These are phyloP conservation scores for Aspergillus sp. DNA, from an alignment of 2,329 filamentous ascomycete genomes.

Conservation along the genomic window DNA sequence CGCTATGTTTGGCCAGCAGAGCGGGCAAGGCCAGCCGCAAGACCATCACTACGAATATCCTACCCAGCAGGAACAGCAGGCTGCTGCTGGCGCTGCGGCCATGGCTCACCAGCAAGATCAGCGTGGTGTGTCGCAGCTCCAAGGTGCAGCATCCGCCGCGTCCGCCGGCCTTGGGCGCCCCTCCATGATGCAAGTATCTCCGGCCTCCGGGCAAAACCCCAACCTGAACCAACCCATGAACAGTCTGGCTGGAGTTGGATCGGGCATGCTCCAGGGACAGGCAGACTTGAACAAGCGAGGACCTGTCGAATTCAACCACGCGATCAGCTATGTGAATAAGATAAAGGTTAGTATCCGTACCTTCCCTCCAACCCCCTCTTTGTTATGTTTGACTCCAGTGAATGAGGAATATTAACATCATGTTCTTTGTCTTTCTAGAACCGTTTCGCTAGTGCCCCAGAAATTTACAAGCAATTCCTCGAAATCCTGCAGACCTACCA, in stretches of 20 bases:
- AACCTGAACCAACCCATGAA: conserved; percentile 50
- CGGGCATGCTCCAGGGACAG: conserved; percentile 53
- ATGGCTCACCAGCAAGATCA: conserved; percentile 60
- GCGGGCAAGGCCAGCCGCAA: conserved; percentile 33
- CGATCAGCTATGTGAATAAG: conserved; percentile 99
- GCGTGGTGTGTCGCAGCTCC: conserved; percentile 60
- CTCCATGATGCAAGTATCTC: conserved; percentile 43
- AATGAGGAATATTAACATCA: background rate
- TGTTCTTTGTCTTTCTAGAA: conserved; percentile 55
- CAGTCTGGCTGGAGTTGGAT: conserved; percentile 57
- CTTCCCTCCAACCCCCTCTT: background rate
- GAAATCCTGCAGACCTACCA: conserved; percentile 98
- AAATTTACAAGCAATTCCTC: conserved; percentile 98
- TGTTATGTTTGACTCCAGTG: background rate
- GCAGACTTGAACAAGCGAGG: conserved; percentile 73
- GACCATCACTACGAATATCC: conserved; percentile 41
- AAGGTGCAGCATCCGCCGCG: conserved; percentile 60
- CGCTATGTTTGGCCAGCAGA: conserved; percentile 30
- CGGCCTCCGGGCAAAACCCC: conserved; percentile 36
- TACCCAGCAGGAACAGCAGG: conserved; percentile 41
- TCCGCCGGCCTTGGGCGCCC: conserved; percentile 45
- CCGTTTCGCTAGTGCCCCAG: conserved; percentile 90
- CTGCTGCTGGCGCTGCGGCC: conserved; percentile 39
- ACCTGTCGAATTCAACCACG: conserved; percentile 97
- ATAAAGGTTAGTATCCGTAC: conserved; percentile 71